Percentiles rank a stretch among this genome's conserved stretches.
Evolutionary conservation across 345 rosid genomes (phyloP).

Genomic region (Linum usitatissimum): DNA sequence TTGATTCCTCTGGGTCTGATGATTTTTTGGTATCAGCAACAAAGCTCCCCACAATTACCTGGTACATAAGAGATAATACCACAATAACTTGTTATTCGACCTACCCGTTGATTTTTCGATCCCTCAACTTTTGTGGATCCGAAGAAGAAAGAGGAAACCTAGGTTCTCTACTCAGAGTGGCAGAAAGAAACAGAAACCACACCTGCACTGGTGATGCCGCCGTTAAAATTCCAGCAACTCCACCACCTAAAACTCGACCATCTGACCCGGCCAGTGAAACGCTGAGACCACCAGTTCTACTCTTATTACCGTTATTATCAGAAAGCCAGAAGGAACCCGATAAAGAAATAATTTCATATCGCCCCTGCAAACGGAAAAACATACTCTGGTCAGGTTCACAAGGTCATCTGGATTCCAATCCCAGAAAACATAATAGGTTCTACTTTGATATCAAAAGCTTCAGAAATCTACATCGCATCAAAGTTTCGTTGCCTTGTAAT

Average conservation of each 20-base stretch:
- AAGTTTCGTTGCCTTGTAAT: too few species aligned
- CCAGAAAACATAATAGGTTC: not conserved
- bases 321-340: conserved; percentile 74
- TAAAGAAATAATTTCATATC: conserved; percentile 75
- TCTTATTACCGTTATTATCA: conserved; percentile 58
- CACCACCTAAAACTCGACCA: conserved; percentile 82
- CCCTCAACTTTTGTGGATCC: not conserved
- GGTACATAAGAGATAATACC: conserved; percentile 8
- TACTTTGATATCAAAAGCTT: too few species aligned
- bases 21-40: conserved; percentile 34
- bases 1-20: conserved; percentile 26
- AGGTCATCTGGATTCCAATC: not conserved
- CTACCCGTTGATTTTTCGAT: too few species aligned
- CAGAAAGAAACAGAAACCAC: not conserved
- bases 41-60: conserved; percentile 68
- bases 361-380: conserved; percentile 41
- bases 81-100: not conserved
- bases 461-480: too few species aligned
- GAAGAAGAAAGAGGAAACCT: not conserved
- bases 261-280: conserved; percentile 77
- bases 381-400: not conserved
- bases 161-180: not conserved
- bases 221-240: conserved; percentile 70
- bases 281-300: conserved; percentile 68
- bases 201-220: conserved; percentile 97